Evolutionary conservation across 2,329 filamentous ascomycete species (phyloP).

Genomic region (Colletotrichum nymphaeae): DNA sequence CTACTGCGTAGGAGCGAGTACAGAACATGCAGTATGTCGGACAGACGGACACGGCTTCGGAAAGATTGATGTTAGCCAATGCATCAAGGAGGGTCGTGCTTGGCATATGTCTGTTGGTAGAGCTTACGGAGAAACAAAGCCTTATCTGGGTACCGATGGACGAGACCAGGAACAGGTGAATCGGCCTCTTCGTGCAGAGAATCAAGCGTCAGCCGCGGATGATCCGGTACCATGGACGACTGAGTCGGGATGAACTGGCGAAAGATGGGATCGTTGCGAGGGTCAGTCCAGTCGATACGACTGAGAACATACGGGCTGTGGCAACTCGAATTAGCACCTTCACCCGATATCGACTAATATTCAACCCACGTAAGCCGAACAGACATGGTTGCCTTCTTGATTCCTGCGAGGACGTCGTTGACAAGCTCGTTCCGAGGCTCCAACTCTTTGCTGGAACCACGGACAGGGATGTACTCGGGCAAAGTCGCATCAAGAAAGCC

Average conservation of each 20-base stretch:
- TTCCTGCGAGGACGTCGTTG: constrained; percentile 62
- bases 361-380: constrained; percentile 63
- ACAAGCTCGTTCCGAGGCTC: constrained; percentile 65
- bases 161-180: constrained; percentile 66
- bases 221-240: constrained; percentile 64
- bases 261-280: constrained; percentile 68
- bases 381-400: constrained; percentile 68
- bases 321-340: neutral
- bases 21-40: constrained; percentile 73
- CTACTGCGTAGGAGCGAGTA: constrained; percentile 70
- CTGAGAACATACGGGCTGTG: constrained; percentile 67
- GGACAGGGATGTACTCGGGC: constrained; percentile 60
- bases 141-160: constrained; percentile 74
- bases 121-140: constrained; percentile 69
- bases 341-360: neutral
- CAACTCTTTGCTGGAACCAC: constrained; percentile 44
- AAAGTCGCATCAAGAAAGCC: constrained; percentile 62
- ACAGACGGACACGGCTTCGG: constrained; percentile 66
- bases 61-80: neutral
- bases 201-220: constrained; percentile 65
- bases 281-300: constrained; percentile 68
- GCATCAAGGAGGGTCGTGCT: neutral
- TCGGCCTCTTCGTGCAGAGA: constrained; percentile 69
- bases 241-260: constrained; percentile 70
- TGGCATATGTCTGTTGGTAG: neutral